Evolutionary conservation across 805 yeast genomes (phyloP).

Genomic region (Starmerella floricola): DNA sequence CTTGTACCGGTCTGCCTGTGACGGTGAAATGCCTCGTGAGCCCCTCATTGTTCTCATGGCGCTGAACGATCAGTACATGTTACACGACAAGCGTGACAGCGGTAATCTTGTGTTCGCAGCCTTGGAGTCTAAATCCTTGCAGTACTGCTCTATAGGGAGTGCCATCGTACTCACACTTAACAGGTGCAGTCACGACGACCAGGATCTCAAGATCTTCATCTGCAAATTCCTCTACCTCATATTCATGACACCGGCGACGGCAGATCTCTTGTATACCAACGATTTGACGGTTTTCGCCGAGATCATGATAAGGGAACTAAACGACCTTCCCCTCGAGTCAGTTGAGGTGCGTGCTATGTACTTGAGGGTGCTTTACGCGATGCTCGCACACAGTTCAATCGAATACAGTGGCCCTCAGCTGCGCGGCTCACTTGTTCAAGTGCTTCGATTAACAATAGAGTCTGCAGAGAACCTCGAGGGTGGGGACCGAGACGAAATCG

Average conservation of each 20-base stretch:
- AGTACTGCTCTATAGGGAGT: conserved; percentile 48
- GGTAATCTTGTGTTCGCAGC: conserved; percentile 45
- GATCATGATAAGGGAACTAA: conserved; percentile 67
- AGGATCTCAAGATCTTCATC: conserved; percentile 61
- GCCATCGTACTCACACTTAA: conserved; percentile 65
- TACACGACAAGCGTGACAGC: conserved; percentile 24
- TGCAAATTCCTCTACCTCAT: conserved; percentile 65
- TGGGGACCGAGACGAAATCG: conserved; percentile 6
- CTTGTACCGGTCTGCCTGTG: conserved; percentile 37
- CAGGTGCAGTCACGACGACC: conserved; percentile 44
- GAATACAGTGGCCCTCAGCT: conserved; percentile 41
- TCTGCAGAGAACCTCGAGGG: conserved; percentile 5
- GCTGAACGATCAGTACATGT: conserved; percentile 80
- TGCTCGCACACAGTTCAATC: conserved; percentile 55
- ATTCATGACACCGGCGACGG: conserved; percentile 52
- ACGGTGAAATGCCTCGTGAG: conserved; percentile 33
- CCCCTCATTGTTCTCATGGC: conserved; percentile 61
- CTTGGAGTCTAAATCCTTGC: conserved; percentile 35
- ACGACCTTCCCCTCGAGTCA: conserved; percentile 44
- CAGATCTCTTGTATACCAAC: conserved; percentile 63
- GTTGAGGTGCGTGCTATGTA: conserved; percentile 55
- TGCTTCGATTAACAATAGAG: conserved; percentile 29
- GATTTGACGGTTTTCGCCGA: conserved; percentile 77
- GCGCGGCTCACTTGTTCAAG: conserved; percentile 38
- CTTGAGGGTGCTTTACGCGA: conserved; percentile 59